Percentiles rank a stretch among this genome's conserved stretches.
Evolutionary conservation across 78 protist genomes (phyloP).

Genomic region (Isochrysis galbana): DNA sequence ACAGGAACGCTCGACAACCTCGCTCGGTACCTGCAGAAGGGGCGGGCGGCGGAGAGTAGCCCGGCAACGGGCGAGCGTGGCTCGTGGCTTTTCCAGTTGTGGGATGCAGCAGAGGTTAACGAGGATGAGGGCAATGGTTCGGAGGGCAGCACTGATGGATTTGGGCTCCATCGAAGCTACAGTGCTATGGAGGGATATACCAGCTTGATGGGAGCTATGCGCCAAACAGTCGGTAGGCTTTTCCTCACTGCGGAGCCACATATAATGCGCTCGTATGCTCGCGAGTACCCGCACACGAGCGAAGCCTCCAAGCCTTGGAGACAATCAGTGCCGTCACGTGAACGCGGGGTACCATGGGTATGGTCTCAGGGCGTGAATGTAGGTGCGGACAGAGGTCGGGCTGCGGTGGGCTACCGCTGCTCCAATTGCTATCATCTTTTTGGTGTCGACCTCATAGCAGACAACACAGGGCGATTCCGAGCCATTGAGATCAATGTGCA

Average conservation of each 20-base stretch:
- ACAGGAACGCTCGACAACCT: background rate
- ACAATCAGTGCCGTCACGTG: too few relatives aligned
- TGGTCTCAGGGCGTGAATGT: too few relatives aligned
- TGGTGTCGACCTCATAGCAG: background rate
- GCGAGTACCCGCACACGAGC: background rate
- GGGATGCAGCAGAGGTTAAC: background rate
- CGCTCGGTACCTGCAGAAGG: background rate
- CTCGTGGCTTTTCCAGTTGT: too few relatives aligned
- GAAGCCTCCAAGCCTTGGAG: too few relatives aligned
- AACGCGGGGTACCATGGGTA: too few relatives aligned
- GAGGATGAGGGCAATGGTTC: background rate
- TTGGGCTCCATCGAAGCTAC: too few relatives aligned
- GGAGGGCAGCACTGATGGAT: background rate
- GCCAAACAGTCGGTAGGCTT: background rate
- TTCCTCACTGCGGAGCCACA: background rate
- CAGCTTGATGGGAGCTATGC: background rate
- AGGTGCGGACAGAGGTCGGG: too few relatives aligned
- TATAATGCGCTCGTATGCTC: background rate
- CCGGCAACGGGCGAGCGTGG: too few relatives aligned
- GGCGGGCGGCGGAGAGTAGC: background rate
- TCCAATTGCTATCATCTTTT: background rate
- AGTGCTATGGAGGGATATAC: too few relatives aligned
- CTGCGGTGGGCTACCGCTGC: too few relatives aligned
- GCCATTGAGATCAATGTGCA: background rate
- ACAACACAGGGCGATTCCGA: background rate